Conservation (phyloP, 768 basidiomycete genomes). For the Phanerochaete carnosa region DNA sequence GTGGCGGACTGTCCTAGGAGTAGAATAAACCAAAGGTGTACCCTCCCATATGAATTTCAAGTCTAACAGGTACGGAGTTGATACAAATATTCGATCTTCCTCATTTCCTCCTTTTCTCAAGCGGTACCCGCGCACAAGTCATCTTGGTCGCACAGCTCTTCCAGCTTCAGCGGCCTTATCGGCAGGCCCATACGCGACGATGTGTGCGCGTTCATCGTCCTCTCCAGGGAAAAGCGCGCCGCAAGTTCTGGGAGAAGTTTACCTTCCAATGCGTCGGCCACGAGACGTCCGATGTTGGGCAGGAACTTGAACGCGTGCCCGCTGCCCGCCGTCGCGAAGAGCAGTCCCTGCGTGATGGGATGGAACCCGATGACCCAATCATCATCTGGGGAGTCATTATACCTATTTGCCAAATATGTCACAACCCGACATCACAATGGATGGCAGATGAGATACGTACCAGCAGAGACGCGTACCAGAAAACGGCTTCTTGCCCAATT, state of each 20-base stretch:
- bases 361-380: conserved; percentile 88
- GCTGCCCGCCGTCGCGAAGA: conserved; percentile 85
- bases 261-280: conserved; percentile 69
- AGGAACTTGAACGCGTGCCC: conserved; percentile 95
- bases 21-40: no score
- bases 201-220: conserved; percentile 22
- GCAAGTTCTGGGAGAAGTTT: conserved; percentile 50
- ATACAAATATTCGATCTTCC: no score
- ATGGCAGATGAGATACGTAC: conserved; percentile 38
- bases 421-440: not conserved
- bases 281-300: conserved; percentile 76
- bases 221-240: conserved; percentile 62
- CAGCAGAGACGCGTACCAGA: conserved; percentile 81
- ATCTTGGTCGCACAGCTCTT: conserved; percentile 45
- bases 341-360: conserved; percentile 51
- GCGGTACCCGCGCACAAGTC: conserved; percentile 32
- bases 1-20: no score
- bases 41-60: not conserved
- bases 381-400: conserved; percentile 81
- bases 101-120: no score
- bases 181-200: conserved; percentile 5
- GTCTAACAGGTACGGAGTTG: no score
- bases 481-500: conserved; percentile 71
- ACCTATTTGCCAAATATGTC: conserved; percentile 47
- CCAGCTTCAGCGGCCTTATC: conserved; percentile 40